Evolutionary conservation across 148 eudicot species (phyloP).

Genomic region (Mesembryanthemum crystallinum): DNA sequence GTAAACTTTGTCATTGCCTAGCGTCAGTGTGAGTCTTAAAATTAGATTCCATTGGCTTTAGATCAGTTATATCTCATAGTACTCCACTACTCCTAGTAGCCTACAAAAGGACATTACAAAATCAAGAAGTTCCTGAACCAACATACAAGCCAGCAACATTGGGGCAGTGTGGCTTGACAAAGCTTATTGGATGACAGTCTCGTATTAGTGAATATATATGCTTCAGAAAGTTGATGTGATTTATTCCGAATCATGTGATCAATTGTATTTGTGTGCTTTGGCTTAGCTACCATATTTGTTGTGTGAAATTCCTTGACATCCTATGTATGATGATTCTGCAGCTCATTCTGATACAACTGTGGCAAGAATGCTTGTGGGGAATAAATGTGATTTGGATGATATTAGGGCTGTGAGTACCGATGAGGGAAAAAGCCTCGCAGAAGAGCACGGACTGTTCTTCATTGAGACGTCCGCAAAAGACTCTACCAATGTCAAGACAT

Average conservation of each 20-base stretch:
- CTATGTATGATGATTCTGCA: conserved; percentile 26
- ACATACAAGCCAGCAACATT: neutral
- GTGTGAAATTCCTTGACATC: neutral
- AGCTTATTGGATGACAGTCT: neutral
- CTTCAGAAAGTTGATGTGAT: neutral
- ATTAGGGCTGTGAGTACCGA: conserved; percentile 59
- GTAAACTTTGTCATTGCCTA: too few relatives aligned
- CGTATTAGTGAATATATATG: neutral
- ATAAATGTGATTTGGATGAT: conserved; percentile 60
- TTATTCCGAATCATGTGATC: neutral
- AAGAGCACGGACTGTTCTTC: conserved; percentile 67
- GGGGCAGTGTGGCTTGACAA: neutral
- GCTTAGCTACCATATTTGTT: neutral
- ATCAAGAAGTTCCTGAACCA: too few relatives aligned
- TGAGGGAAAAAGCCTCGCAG: conserved; percentile 65
- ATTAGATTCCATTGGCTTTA: neutral
- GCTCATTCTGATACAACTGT: conserved; percentile 75
- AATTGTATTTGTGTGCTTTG: neutral
- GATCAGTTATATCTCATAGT: neutral
- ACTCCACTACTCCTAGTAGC: neutral
- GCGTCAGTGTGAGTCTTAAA: neutral
- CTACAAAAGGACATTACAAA: too few relatives aligned
- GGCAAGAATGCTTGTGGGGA: conserved; percentile 64
- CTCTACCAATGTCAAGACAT: conserved; percentile 59
- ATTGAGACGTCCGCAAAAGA: conserved; percentile 78